Percentiles rank a stretch among this genome's conserved stretches.
Conservation (phyloP, 2,329 filamentous ascomycete species). For the Sordariomycetes sp. region DNA sequence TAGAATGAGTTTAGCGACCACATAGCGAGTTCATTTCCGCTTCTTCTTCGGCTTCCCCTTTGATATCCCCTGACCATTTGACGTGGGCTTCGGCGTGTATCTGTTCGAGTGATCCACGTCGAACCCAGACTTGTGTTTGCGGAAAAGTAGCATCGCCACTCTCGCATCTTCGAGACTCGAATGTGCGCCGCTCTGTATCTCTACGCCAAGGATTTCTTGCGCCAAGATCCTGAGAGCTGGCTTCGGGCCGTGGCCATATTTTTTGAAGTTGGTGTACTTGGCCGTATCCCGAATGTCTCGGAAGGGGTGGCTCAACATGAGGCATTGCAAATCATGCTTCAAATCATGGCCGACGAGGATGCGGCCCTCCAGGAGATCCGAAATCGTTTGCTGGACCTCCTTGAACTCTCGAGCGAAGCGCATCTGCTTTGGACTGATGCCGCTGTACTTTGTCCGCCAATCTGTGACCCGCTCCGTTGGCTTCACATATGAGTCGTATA, state of each 20-base stretch:
- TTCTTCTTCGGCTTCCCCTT: conserved; percentile 35
- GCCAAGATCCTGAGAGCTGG: conserved; percentile 56
- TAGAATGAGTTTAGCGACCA: too few relatives aligned
- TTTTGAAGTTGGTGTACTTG: conserved; percentile 64
- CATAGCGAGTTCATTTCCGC: conserved; percentile 15
- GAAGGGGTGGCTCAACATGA: conserved; percentile 71
- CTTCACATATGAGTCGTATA: conserved; percentile 89
- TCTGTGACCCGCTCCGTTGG: conserved; percentile 74
- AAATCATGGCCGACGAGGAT: conserved; percentile 80
- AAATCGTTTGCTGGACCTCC: conserved; percentile 66
- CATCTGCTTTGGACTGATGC: conserved; percentile 69
- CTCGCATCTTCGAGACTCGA: conserved; percentile 72
- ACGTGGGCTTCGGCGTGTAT: conserved; percentile 34
- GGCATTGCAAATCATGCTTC: conserved; percentile 65
- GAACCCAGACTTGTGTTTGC: conserved; percentile 74
- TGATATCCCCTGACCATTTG: conserved; percentile 8
- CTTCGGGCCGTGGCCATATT: conserved; percentile 57
- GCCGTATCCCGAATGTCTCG: conserved; percentile 79
- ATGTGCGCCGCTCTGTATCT: conserved; percentile 56
- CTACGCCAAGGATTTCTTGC: conserved; percentile 45
- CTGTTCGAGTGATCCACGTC: conserved; percentile 69
- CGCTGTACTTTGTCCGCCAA: conserved; percentile 82
- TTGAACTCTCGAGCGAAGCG: conserved; percentile 59
- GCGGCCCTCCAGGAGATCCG: conserved; percentile 56
- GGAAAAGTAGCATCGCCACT: conserved; percentile 83